Base-by-base conservation (phyloP, 139 green algal genomes). In the Tetradesmus obliquus region DNA sequence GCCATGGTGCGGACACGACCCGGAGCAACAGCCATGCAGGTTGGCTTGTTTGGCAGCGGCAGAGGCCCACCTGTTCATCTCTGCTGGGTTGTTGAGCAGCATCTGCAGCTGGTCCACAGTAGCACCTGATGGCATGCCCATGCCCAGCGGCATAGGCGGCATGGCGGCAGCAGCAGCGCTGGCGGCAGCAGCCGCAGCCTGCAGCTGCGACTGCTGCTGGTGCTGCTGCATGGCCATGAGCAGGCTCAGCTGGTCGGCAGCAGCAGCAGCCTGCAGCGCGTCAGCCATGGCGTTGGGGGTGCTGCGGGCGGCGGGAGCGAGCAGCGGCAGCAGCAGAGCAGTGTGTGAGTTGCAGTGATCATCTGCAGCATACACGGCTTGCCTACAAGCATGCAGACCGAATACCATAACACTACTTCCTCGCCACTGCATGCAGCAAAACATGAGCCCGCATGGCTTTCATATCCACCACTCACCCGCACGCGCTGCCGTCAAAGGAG, bases 191-290 rank as follows among this genome's bases (percentile, higher is more conserved):
- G 84, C 84, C 3, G 60, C 32, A 55, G 12, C 32, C 58, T 88
- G 58, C 17, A 85, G 80, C 80, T 24, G 80, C 5, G 80, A 45
- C 13, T 22, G 17, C 15, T 58, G 17, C 57, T 88, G 84, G 13
- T 88, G 84, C 57, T 88, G 84, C 22, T 88, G 84, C 57, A 88
- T 55, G 24, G 84, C 84, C 84, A 88, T 88, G 7, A 88, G 84
- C 7, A 88, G 58, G 13, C 24, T 57, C 10, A 88, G 84, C 6
- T 82, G 76, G 76, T 82, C 66, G 15, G 66, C 66, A 76, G 66
- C 66, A 2, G 54, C 54, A 3, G 54, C 82, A 54, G 82, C 58
- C 20, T 88, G 84, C 57, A 88, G 58, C 2, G 84, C 84, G 69
- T 88, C 84, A 3, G 58, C 32, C 58, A 79, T 79, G n/a, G 24